Conservation (phyloP, 108 stramenopile species). For the Fragilaria radians region DNA sequence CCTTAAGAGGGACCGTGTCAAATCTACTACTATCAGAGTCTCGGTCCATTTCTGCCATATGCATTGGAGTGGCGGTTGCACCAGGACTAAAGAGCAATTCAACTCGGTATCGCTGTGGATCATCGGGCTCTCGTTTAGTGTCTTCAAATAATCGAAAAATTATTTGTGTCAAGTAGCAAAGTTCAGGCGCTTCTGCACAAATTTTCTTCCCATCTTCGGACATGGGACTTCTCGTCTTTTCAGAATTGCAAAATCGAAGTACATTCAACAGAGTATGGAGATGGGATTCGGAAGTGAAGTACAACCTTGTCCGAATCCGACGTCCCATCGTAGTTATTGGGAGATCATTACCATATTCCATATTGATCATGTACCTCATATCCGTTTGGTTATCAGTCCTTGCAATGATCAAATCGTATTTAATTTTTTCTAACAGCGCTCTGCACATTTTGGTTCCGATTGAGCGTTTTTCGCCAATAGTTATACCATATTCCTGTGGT, state of each 20-base stretch:
- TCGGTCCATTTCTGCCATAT: conserved; percentile 66
- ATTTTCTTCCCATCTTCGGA: conserved; percentile 45
- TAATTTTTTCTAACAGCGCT: conserved; percentile 93
- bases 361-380: conserved; percentile 93
- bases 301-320: conserved; percentile 94
- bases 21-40: conserved; percentile 65
- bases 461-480: conserved; percentile 70
- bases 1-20: conserved; percentile 57
- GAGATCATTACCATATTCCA: conserved; percentile 85
- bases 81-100: conserved; percentile 83
- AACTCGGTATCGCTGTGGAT: conserved; percentile 78
- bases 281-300: conserved; percentile 97
- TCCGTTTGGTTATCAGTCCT: conserved; percentile 84
- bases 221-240: conserved; percentile 34
- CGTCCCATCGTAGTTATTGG: conserved; percentile 94
- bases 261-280: conserved; percentile 93
- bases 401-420: conserved; percentile 83
- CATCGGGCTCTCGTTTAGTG: conserved; percentile 40
- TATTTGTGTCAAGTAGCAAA: conserved; percentile 96
- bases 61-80: conserved; percentile 86
- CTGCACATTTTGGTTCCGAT: conserved; percentile 90
- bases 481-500: conserved; percentile 96
- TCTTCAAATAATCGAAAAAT: conserved; percentile 96
- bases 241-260: conserved; percentile 71
- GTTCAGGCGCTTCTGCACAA: conserved; percentile 71